Conservation (phyloP, 2,329 filamentous ascomycete species). For the Microcyclospora pomicola region DNA sequence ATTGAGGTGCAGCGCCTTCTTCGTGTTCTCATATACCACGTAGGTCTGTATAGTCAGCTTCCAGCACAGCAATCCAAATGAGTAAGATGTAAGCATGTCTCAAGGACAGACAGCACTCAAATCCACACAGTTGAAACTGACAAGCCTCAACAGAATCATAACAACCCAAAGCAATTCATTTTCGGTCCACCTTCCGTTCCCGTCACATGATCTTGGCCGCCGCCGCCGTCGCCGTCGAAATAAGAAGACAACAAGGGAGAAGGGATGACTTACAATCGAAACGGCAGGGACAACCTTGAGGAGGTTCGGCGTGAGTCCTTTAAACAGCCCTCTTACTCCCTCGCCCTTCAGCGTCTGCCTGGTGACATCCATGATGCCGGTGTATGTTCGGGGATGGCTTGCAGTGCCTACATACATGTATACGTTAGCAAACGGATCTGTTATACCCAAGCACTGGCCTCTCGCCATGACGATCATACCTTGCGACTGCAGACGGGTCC, state of each 20-base stretch:
- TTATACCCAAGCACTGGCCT: no score
- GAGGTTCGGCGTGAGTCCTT: conserved; percentile 85
- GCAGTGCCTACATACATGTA: conserved; percentile 42
- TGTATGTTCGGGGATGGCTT: conserved; percentile 84
- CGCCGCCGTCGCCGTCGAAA: no score
- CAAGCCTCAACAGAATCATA: no score
- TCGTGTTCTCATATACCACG: conserved; percentile 84
- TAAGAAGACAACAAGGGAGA: background rate
- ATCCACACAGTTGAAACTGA: no score
- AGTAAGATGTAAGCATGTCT: no score
- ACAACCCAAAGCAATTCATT: background rate
- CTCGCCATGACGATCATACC: conserved; percentile 21
- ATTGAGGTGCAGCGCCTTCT: conserved; percentile 45
- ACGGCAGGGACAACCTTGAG: conserved; percentile 93
- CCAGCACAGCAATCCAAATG: conserved; percentile 23
- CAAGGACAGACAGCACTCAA: background rate
- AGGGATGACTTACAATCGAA: conserved; percentile 47
- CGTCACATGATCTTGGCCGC: no score
- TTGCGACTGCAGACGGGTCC: conserved; percentile 76
- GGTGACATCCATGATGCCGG: conserved; percentile 79
- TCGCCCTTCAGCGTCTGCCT: conserved; percentile 70
- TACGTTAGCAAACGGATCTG: no score
- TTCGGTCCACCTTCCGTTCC: no score
- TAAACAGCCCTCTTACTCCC: conserved; percentile 77
- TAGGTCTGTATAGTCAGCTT: conserved; percentile 38